Conservation (phyloP, 768 basidiomycete genomes). For the Lenzites betulinus region DNA sequence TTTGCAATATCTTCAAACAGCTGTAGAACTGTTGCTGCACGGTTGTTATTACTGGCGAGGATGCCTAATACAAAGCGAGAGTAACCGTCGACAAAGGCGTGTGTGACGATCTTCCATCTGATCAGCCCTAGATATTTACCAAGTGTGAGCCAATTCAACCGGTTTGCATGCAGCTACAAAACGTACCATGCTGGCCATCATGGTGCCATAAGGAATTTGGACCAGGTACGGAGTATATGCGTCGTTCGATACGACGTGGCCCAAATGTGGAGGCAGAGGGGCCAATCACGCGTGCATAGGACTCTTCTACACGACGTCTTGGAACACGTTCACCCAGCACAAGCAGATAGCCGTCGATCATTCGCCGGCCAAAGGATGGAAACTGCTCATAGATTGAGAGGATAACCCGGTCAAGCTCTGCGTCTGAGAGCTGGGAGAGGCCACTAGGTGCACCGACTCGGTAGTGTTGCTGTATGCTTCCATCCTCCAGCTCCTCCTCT, state of each 20-base stretch:
- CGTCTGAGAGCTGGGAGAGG: constrained; percentile 21
- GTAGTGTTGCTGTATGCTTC: neutral
- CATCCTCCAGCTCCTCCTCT: neutral
- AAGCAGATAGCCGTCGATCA: constrained; percentile 30
- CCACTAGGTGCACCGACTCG: neutral
- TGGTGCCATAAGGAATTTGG: constrained; percentile 43
- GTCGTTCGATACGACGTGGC: constrained; percentile 26
- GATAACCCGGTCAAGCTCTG: constrained; percentile 29
- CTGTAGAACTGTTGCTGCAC: constrained; percentile 39
- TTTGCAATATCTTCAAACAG: constrained; percentile 34
- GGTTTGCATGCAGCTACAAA: neutral
- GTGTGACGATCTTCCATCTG: constrained; percentile 39
- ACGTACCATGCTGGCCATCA: constrained; percentile 40
- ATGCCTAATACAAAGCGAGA: constrained; percentile 40
- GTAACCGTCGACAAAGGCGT: constrained; percentile 46
- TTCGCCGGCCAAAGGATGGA: constrained; percentile 23
- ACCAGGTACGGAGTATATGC: constrained; percentile 37
- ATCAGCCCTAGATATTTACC: constrained; percentile 38
- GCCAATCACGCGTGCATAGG: constrained; percentile 25
- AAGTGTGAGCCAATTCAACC: neutral
- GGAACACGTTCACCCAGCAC: constrained; percentile 28
- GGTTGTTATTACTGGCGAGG: constrained; percentile 43
- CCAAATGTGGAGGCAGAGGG: constrained; percentile 29
- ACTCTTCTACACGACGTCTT: constrained; percentile 22
- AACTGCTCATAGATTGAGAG: constrained; percentile 25